Evolutionary conservation across 768 basidiomycete genomes (phyloP), one percentile per base, ranked within the genome.

Genomic region (Tremella mesenterica): DNA sequence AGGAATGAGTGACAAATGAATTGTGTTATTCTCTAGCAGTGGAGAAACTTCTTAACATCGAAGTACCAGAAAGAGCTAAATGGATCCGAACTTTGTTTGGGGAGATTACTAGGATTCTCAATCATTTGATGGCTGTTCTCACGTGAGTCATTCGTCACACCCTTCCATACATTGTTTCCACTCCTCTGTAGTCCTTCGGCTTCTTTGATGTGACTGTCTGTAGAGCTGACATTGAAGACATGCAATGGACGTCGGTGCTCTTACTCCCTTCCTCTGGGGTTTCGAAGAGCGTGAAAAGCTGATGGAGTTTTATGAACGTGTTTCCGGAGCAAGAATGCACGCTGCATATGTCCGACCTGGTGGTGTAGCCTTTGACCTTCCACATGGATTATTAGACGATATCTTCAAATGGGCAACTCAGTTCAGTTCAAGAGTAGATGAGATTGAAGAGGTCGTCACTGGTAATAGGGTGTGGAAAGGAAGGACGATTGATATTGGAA

Each of bases 291-390:
- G 93, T 52, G 93, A 97, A 77, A 99, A 99, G 79, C 83, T 97
- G 59, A 97, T 97, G 93, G 93, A 99, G 72, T 99, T 97, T 76
- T 99, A 99, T 74, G 93, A 99, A 76, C 90, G 93, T 52, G 93
- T 97, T 34, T 96, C 92, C 8, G 93, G 93, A 60, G 93, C 93
- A 4, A 91, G 93, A 51, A 80, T 99, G 66, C 93, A 99, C 68
- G 84, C 90, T 4, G 93, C 93, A n/a, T 99, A 96, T 72, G 85
- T 96, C 44, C 86, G 93, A 56, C 93, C 93, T 1, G 93, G 93
- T 56, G 93, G 93, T 64, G 93, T 99, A 44, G 93, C 93, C 1
- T 97, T 91, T 70, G 93, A 99, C 69, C 79, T 99, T 41, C 93
- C 93, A 10, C 92, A 96, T 61, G 93, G 93, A n/a, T 78, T 99